Evolutionary conservation across 345 rosid species (phyloP), one percentile per base, ranked within the genome.

Genomic region (Gossypium herbaceum): DNA sequence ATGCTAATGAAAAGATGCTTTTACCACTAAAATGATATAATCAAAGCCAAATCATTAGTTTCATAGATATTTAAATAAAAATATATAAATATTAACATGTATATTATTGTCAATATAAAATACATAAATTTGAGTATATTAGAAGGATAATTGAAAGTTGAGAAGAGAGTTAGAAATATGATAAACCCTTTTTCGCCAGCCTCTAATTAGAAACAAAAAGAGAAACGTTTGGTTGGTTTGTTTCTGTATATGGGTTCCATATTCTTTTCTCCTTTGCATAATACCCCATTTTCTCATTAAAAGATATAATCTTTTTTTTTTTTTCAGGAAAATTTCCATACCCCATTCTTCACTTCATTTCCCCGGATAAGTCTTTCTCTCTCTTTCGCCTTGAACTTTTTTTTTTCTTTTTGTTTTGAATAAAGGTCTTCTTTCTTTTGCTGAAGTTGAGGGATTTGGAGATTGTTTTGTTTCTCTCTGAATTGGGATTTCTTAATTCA

Each of bases 401-500:
- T 24, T 58, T 12, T 22, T 12, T 58, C 1, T 12, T 59, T 11
- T 10, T 1, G 3, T 47, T 24, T 7, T 56, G 2, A 0, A 59
- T 12, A 13, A 50, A 25, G 44, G 24, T 27, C 44, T 51, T 51
- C 9, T 69, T 7, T 55, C 45, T n/a, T 58, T 71, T 41, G 77
- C 71, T 74, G 72, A 62, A 56, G 34, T 41, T 78, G 58, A 25
- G 11, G 44, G 43, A 25, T 51, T 27, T 27, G 9, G 39, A 22
- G 73, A 17, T 69, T 69, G 10, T 16, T 68, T 74, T 43, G 73
- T 64, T 45, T 67, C 82, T 83, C 81, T 80, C 85, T 80, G 73
- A 80, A 83, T 88, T 83, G 77, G 89, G 84, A 64, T 74, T 82
- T 77, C 81, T 75, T 11, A 55, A 12, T 73, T 81, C 25, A 58